Conservation (phyloP, 352 stramenopile species). For the Phytophthora brassicae region DNA sequence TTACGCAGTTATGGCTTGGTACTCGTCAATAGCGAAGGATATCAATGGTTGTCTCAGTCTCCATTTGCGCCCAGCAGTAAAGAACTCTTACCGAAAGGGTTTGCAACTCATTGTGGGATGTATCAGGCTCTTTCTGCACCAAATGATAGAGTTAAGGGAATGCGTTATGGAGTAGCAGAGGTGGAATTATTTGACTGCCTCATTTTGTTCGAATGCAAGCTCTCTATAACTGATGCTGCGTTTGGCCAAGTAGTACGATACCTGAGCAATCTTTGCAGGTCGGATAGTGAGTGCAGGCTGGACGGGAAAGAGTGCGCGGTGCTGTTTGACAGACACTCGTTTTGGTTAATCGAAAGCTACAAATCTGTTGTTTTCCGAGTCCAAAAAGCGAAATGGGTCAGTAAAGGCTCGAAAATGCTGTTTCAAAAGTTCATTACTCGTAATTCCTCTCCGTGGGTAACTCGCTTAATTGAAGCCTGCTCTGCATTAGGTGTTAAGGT, state of each 20-base stretch:
- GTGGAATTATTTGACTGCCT: conserved; percentile 39
- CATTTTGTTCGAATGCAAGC: conserved; percentile 37
- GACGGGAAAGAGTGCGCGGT: conserved; percentile 16
- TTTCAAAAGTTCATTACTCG: conserved; percentile 24
- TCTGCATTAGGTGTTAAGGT: conserved; percentile 21
- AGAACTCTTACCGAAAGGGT: conserved; percentile 21
- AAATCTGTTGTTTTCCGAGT: conserved; percentile 24
- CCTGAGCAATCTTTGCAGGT: conserved; percentile 25
- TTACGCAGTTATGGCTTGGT: conserved; percentile 11
- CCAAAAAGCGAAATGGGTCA: conserved; percentile 14
- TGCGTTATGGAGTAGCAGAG: conserved; percentile 37
- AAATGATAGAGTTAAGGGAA: conserved; percentile 26
- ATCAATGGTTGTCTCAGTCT: conserved; percentile 18
- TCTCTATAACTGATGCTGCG: conserved; percentile 32
- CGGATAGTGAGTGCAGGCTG: too few relatives aligned
- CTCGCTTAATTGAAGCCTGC: conserved; percentile 16
- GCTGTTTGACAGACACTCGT: conserved; percentile 30
- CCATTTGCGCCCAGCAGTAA: not conserved
- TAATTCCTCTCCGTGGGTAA: conserved; percentile 22
- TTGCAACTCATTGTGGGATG: conserved; percentile 32
- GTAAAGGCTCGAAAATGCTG: conserved; percentile 24
- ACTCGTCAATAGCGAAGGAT: conserved; percentile 17
- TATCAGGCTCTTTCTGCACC: conserved; percentile 16
- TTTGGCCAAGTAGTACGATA: conserved; percentile 37
- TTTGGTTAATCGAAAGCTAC: conserved; percentile 30